Evolutionary conservation across 169 alveolate genomes (phyloP), one percentile per base, ranked within the genome.

Genomic region (Eimeria maxima): DNA sequence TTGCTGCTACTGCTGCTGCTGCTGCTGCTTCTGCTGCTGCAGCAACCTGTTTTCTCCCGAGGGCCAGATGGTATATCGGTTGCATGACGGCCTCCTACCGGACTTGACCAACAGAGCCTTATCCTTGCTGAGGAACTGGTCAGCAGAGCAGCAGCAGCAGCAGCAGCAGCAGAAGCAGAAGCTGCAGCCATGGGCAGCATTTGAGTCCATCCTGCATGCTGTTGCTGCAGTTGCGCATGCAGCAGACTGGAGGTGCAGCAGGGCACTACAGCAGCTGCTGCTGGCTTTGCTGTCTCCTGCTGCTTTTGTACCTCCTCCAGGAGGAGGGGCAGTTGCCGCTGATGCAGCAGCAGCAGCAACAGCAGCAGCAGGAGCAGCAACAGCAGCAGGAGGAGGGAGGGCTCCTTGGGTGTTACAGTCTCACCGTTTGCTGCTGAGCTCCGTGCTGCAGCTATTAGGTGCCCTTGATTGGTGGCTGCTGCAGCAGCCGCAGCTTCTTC

Each of bases 131-230:
- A 63, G 89, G 6, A 6, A 7, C 44, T 10, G 33, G 27, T 8
- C 78, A 27, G 78, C 78, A 67, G 78, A 67, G 38, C 60, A 50
- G 60, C 55, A 74, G 84, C 53, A 44, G 44, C 84, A 4, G 24
- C 33, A 65, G 20, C 27, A n/a, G 42, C 67, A 38, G 67, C 67
- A 45, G 29, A 60, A 78, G 67, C 88, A 78, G 88, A 63, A 80
- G 89, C 89, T 44, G 89, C 89, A 80, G 89, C 89, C 18, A 44
- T 80, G 89, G 89, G 89, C 47, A 45, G 65, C 89, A 42, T 80
- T 80, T 80, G 89, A 80, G 89, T 80, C 89, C n/a, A 45, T 80
- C 27, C 89, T 80, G 8, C 89, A 80, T 47, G 89, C 89, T 2
- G 50, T 80, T 5, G 44, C 89, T 80, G 89, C 89, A 14, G 89